These are phyloP conservation scores for Diaporthe capsici DNA, from an alignment of 2,329 filamentous ascomycete genomes.

Conservation along the genomic window DNA sequence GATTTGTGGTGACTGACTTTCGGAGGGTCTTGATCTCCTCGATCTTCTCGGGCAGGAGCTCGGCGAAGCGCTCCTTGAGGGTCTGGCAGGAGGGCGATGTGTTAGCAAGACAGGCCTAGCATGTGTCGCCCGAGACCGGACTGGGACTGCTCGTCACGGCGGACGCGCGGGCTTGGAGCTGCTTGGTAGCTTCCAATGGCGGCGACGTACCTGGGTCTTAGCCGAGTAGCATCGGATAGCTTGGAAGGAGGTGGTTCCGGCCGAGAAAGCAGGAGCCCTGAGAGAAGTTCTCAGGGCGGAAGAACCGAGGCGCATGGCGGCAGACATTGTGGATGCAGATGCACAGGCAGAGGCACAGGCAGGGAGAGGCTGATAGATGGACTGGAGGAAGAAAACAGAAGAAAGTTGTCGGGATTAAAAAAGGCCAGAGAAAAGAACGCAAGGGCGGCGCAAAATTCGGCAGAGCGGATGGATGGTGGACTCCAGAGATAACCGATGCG, in stretches of 20 bases:
- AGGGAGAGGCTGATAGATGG: constrained; percentile 46
- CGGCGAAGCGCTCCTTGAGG: constrained; percentile 98
- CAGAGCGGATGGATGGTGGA: constrained; percentile 32
- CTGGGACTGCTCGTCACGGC: background rate
- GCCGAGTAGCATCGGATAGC: constrained; percentile 92
- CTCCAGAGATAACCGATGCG: constrained; percentile 30
- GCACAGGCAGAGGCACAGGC: constrained; percentile 48
- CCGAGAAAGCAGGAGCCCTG: constrained; percentile 75
- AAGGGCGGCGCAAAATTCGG: constrained; percentile 43
- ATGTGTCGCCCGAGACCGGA: background rate
- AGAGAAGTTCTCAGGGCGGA: constrained; percentile 85
- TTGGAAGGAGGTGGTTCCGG: constrained; percentile 82
- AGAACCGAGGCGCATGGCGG: constrained; percentile 84
- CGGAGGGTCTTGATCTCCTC: constrained; percentile 98
- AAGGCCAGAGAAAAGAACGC: constrained; percentile 49
- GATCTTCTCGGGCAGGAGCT: constrained; percentile 94
- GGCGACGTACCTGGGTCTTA: constrained; percentile 82
- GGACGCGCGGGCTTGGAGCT: background rate
- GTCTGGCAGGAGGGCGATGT: constrained; percentile 68
- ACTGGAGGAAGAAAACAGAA: constrained; percentile 51
- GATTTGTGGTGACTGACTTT: constrained; percentile 75
- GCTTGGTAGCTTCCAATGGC: background rate
- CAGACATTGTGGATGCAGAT: constrained; percentile 77
- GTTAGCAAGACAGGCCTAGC: constrained; percentile 44
- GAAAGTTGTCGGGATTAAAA: constrained; percentile 52